Evolutionary conservation across 352 stramenopile genomes (phyloP).

Genomic region (Pythium periplocum): DNA sequence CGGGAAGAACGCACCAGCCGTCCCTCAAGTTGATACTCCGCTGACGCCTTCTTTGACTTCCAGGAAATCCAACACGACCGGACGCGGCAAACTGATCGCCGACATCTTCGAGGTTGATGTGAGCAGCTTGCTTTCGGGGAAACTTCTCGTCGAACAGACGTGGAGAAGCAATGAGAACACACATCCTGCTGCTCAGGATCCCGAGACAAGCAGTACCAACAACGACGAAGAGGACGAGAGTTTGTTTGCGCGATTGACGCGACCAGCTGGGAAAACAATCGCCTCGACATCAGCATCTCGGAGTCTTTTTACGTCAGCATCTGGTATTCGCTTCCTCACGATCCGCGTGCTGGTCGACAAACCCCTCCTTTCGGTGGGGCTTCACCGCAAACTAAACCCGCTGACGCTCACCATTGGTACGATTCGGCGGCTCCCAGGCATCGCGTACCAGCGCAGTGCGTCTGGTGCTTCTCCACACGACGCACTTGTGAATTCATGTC

Average conservation of each 20-base stretch:
- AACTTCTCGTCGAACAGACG: constrained; percentile 36
- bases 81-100: constrained; percentile 25
- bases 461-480: constrained; percentile 28
- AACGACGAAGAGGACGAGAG: constrained; percentile 4
- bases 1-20: not conserved
- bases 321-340: constrained; percentile 39
- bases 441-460: constrained; percentile 14
- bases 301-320: constrained; percentile 24
- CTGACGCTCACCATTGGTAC: constrained; percentile 52
- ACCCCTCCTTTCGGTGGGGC: constrained; percentile 30
- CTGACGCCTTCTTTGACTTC: not conserved
- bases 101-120: constrained; percentile 55
- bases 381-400: constrained; percentile 54
- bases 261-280: not conserved
- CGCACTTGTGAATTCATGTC: constrained; percentile 35
- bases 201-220: not conserved
- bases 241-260: constrained; percentile 5
- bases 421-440: constrained; percentile 42
- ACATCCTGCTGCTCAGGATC: not conserved
- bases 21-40: too few species aligned
- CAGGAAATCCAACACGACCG: constrained; percentile 24
- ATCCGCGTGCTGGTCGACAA: constrained; percentile 48
- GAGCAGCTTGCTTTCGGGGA: constrained; percentile 38
- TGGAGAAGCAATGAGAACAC: constrained; percentile 17
- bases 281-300: constrained; percentile 2